Percentiles rank a stretch among this genome's conserved stretches.
Evolutionary conservation across 768 basidiomycete species (phyloP).

Genomic region (Termitomyces sp.): DNA sequence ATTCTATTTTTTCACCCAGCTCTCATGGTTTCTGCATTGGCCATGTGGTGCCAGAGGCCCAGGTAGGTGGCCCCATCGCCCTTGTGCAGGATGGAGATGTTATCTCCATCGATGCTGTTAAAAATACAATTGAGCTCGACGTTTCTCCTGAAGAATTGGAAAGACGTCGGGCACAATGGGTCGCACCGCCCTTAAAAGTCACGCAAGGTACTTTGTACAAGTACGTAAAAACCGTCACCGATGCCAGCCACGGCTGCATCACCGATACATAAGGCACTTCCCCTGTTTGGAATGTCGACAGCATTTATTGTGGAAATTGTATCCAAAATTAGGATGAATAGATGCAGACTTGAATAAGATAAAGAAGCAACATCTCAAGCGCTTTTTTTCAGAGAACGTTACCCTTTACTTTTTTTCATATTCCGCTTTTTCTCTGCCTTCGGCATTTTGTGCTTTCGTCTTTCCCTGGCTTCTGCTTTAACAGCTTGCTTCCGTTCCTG

Average conservation of each 20-base stretch:
- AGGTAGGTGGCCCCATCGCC: constrained; percentile 90
- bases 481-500: constrained; percentile 90
- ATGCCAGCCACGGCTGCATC: constrained; percentile 91
- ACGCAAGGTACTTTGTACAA: constrained; percentile 81
- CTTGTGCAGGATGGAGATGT: constrained; percentile 84
- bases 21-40: constrained; percentile 97
- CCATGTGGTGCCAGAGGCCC: constrained; percentile 95
- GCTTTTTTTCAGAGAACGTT: neutral
- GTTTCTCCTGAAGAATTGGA: constrained; percentile 80
- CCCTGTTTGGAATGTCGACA: neutral
- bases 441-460: constrained; percentile 88
- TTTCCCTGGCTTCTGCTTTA: constrained; percentile 85
- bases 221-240: constrained; percentile 82
- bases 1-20: constrained; percentile 32
- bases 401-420: constrained; percentile 53
- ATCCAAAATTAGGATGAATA: constrained; percentile 2
- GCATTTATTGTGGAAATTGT: neutral
- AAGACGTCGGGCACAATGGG: constrained; percentile 67
- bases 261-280: constrained; percentile 60
- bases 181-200: constrained; percentile 80
- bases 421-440: constrained; percentile 91
- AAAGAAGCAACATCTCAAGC: neutral
- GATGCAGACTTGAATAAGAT: neutral
- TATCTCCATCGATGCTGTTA: constrained; percentile 84
- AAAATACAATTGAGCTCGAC: constrained; percentile 75